Evolutionary conservation across 169 alveolate genomes (phyloP).

Genomic region (Plasmodium gallinaceum): DNA sequence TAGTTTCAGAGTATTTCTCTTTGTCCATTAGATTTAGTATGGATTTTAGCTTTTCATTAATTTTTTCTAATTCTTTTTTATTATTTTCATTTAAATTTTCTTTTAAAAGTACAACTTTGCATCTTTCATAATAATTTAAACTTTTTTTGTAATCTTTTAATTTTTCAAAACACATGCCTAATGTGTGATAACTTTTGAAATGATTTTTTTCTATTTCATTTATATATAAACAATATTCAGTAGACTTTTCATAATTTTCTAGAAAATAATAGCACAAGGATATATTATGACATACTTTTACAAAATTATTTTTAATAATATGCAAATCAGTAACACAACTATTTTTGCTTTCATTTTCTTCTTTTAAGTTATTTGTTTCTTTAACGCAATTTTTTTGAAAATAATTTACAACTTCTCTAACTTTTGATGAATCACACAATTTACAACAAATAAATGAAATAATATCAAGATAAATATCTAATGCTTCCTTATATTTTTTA

Average conservation of each 20-base stretch:
- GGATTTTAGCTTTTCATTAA: slow-evolving; percentile 34
- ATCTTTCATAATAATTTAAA: slow-evolving; percentile 28
- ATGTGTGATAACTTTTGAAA: slow-evolving; percentile 68
- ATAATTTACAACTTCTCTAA: slow-evolving; percentile 17
- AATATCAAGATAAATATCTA: slow-evolving; percentile 22
- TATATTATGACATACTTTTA: slow-evolving; percentile 60
- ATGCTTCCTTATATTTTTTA: slow-evolving; percentile 57
- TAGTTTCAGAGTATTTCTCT: slow-evolving; percentile 1
- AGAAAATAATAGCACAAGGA: slow-evolving; percentile 61
- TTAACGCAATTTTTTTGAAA: slow-evolving; percentile 1
- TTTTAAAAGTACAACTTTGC: slow-evolving; percentile 27
- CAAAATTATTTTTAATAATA: slow-evolving; percentile 15
- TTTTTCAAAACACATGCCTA: slow-evolving; percentile 67
- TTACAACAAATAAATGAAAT: slow-evolving; percentile 16
- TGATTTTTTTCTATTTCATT: slow-evolving; percentile 40
- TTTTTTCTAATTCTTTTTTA: slow-evolving; percentile 25
- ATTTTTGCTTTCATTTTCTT: neutral
- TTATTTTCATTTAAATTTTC: neutral
- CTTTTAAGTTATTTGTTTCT: neutral
- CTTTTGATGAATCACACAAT: slow-evolving; percentile 3
- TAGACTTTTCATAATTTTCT: slow-evolving; percentile 22
- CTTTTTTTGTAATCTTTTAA: slow-evolving; percentile 45
- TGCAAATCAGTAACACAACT: neutral
- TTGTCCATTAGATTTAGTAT: slow-evolving; percentile 11
- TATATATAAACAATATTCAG: slow-evolving; percentile 41